phyloP scores from a whole-genome alignment of 2,329 filamentous ascomycete species.

The Cladosporium sphaerospermum region DNA sequence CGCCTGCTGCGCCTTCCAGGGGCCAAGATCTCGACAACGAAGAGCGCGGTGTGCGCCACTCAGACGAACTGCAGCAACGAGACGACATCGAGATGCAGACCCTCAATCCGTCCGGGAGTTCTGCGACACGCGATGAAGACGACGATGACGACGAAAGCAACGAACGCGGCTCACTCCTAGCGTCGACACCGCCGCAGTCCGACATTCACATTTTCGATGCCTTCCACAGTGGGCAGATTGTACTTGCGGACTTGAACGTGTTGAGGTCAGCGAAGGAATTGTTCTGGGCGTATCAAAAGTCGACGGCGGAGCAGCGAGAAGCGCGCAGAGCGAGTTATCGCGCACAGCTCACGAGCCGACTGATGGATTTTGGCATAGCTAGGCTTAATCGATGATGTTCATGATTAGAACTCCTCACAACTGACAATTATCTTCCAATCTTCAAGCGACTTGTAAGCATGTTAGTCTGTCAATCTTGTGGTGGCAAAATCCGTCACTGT shows the following conservation, averaged over 20 bases:
- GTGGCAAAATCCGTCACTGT: too few species aligned
- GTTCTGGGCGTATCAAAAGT: slow-evolving; percentile 32
- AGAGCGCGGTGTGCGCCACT: slow-evolving; percentile 49
- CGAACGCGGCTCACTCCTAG: not conserved
- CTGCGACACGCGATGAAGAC: slow-evolving; percentile 3
- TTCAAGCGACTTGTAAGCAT: too few species aligned
- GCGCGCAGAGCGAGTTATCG: slow-evolving; percentile 5
- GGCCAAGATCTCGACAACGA: slow-evolving; percentile 54
- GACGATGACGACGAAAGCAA: slow-evolving; percentile 15
- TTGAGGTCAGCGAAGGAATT: slow-evolving; percentile 38
- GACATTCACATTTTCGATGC: slow-evolving; percentile 36
- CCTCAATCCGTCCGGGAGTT: slow-evolving; percentile 21
- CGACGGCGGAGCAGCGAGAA: slow-evolving; percentile 15
- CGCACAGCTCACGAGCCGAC: slow-evolving; percentile 10
- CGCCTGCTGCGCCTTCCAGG: slow-evolving; percentile 10
- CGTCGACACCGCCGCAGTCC: slow-evolving; percentile 16
- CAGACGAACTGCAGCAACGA: slow-evolving; percentile 26
- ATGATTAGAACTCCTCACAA: too few species aligned
- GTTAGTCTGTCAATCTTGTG: too few species aligned
- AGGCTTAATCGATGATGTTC: slow-evolving; percentile 1
- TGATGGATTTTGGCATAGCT: slow-evolving; percentile 7
- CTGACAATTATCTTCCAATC: too few species aligned
- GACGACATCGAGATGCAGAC: slow-evolving; percentile 38
- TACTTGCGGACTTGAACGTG: slow-evolving; percentile 40
- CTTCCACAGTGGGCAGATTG: slow-evolving; percentile 42